These are phyloP conservation scores for Fusarium tricinctum DNA, from an alignment of 2,329 filamentous ascomycete species.

Conservation along the genomic window DNA sequence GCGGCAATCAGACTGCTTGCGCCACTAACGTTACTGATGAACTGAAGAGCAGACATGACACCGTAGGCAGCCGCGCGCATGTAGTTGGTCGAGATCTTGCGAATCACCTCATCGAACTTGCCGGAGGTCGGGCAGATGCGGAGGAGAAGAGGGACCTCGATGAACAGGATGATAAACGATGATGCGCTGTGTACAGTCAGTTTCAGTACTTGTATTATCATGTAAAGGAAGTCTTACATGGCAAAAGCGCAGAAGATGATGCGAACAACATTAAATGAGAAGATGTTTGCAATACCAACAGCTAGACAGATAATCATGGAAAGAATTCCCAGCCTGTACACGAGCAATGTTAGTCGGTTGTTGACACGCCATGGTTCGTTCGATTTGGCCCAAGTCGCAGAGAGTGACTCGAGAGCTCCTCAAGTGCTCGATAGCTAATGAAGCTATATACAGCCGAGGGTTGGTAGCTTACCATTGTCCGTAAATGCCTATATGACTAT, in stretches of 20 bases:
- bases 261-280: slow-evolving; percentile 64
- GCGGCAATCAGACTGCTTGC: slow-evolving; percentile 85
- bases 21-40: slow-evolving; percentile 77
- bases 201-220: neutral
- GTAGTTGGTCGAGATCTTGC: slow-evolving; percentile 94
- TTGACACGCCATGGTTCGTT: slow-evolving; percentile 15
- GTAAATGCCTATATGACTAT: slow-evolving; percentile 72
- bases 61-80: slow-evolving; percentile 92
- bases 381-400: slow-evolving; percentile 18
- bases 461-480: slow-evolving; percentile 76
- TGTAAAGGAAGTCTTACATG: slow-evolving; percentile 60
- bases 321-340: slow-evolving; percentile 74
- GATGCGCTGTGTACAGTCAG: slow-evolving; percentile 67
- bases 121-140: slow-evolving; percentile 97
- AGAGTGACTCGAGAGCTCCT: slow-evolving; percentile 11
- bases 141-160: slow-evolving; percentile 93
- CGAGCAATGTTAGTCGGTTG: slow-evolving; percentile 25
- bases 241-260: slow-evolving; percentile 68
- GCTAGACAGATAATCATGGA: slow-evolving; percentile 80
- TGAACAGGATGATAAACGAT: slow-evolving; percentile 82
- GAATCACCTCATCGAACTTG: slow-evolving; percentile 89
- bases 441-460: slow-evolving; percentile 17
- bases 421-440: slow-evolving; percentile 27
- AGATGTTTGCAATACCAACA: slow-evolving; percentile 77
- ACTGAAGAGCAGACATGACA: slow-evolving; percentile 85